These are phyloP conservation scores for Botrytis paeoniae DNA, from an alignment of 2,329 filamentous ascomycete genomes.

Conservation along the genomic window DNA sequence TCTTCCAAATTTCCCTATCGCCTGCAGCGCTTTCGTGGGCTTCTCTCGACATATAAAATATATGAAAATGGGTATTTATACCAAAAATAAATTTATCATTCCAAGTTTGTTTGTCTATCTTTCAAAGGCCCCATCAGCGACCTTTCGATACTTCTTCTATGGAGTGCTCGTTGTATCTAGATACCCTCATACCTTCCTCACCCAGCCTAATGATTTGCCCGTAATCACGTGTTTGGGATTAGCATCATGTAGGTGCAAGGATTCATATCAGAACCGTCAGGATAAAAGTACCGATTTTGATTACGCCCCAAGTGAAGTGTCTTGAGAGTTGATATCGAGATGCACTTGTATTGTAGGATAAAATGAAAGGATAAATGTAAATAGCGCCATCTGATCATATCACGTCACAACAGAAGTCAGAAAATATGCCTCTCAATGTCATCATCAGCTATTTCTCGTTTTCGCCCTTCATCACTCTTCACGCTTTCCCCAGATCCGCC, in stretches of 20 bases:
- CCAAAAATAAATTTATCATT: not conserved
- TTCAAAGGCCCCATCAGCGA: not conserved
- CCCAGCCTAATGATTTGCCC: not conserved
- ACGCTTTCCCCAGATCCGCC: not conserved
- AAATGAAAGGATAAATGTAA: constrained; percentile 1
- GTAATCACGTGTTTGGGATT: not conserved
- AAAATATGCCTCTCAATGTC: not conserved
- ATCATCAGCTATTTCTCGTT: not conserved
- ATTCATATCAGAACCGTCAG: not conserved
- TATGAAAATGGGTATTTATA: not conserved
- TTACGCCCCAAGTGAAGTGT: not conserved
- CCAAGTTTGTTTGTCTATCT: not conserved
- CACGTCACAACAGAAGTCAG: not conserved
- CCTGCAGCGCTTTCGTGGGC: constrained; percentile 17
- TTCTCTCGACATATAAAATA: constrained; percentile 8
- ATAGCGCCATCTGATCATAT: constrained; percentile 6
- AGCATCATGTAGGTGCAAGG: constrained; percentile 5
- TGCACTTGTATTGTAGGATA: not conserved
- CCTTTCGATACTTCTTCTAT: not conserved
- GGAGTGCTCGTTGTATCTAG: not conserved
- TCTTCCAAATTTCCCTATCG: not conserved
- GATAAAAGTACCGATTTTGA: not conserved
- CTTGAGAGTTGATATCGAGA: not conserved
- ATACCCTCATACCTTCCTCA: not conserved
- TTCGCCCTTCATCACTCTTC: not conserved